phyloP scores from a whole-genome alignment of 176 grass and related monocot species.

The Rhynchospora pubera region DNA sequence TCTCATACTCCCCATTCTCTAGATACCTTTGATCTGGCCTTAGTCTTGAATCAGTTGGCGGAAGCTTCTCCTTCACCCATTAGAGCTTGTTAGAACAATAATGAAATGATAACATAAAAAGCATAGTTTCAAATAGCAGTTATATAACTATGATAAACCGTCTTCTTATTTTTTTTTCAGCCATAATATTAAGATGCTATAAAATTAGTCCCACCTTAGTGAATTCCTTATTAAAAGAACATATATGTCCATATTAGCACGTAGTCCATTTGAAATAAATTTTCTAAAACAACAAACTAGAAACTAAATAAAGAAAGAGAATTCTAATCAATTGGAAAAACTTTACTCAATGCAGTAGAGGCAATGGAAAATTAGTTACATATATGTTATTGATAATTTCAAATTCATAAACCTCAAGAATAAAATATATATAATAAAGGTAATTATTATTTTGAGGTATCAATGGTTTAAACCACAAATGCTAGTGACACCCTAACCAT shows the following conservation, averaged over 20 bases:
- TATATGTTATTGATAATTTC: neutral
- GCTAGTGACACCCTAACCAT: neutral
- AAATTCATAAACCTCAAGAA: neutral
- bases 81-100: constrained; percentile 24
- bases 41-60: constrained; percentile 88
- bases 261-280: neutral
- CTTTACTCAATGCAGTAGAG: neutral
- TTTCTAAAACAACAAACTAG: neutral
- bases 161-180: neutral
- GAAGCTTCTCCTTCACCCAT: constrained; percentile 66
- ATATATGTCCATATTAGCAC: neutral
- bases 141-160: neutral
- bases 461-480: neutral
- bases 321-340: neutral
- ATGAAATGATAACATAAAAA: constrained; percentile 10
- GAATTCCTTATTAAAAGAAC: too few species aligned
- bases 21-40: constrained; percentile 78
- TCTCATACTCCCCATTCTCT: constrained; percentile 82
- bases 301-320: neutral
- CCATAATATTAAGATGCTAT: too few species aligned
- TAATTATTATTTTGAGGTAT: neutral
- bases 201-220: too few species aligned
- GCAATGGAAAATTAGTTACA: neutral
- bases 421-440: neutral
- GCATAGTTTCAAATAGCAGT: neutral